Base-by-base conservation (phyloP, 768 basidiomycete genomes). In the Megacollybia marginata region DNA sequence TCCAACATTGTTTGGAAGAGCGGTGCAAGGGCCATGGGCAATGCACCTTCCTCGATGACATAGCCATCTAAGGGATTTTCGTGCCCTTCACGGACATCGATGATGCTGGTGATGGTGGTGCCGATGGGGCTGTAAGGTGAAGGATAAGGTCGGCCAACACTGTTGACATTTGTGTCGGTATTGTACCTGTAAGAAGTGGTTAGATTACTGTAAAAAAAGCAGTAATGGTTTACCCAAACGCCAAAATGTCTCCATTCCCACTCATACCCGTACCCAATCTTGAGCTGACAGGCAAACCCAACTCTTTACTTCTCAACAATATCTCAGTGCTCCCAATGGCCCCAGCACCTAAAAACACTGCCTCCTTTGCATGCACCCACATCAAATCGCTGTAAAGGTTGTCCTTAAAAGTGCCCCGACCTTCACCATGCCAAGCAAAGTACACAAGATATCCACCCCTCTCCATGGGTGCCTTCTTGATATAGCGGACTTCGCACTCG, bases 401-500 rank as follows among this genome's bases (percentile, higher is more conserved):
- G 19, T 55, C 56, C 46, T 52, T 33, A 50, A 58, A 58, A 36
- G 40, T 44, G 10, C 50, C 48, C 42, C 57, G 40, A 12, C 45
- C 52, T 5, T 50, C 52, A 12, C 46, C 54, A 23, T 58, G 54
- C 57, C 57, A 58, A 1, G 57, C 57, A 46, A 48, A 58, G 20
- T 46, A 55, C 13, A 58, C 38, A 19, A 52, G 45, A 28, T 58
- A 58, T 16, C 57, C 57, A 9, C 48, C 50, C 1, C 36, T 42
- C 23, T 28, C 6, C 23, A 28, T 28, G 43, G 47, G 52, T 46
- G 50, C 48, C 45, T 48, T 48, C 23, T 45, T 34, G 13, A 58
- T 44, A 50, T 54, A 55, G 5, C 55, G 49, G n/a, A 56, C 57
- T 49, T 58, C 57, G 28, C 57, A 58, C 34, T 58, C 55, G 50